Evolutionary conservation across 139 green algal genomes (phyloP).

Genomic region (Klebsormidium nitens): DNA sequence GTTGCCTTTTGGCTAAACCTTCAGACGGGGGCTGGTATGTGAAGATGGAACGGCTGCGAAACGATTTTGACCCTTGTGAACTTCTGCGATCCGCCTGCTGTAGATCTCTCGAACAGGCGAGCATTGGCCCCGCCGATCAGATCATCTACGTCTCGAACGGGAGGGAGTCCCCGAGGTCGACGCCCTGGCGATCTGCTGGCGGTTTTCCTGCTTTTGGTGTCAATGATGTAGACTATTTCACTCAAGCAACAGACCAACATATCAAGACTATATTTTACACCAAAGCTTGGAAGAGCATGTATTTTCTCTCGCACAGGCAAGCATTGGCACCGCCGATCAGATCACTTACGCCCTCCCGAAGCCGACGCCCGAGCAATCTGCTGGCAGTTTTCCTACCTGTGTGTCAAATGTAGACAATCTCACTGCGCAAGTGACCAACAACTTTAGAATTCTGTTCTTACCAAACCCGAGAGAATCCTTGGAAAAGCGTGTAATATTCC

Average conservation of each 20-base stretch:
- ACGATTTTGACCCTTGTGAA: no score
- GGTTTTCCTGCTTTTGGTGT: no score
- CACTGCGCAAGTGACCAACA: no score
- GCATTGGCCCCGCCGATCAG: slow-evolving; percentile 69
- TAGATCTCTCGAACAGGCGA: slow-evolving; percentile 40
- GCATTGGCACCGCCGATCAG: slow-evolving; percentile 69
- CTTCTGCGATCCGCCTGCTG: no score
- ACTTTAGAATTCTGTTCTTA: background rate
- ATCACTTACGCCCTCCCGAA: slow-evolving; percentile 46
- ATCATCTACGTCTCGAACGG: background rate
- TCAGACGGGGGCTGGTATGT: no score
- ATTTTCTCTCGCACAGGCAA: slow-evolving; percentile 36
- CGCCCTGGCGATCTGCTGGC: background rate
- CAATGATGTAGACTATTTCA: no score
- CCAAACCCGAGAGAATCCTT: no score
- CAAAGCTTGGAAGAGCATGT: background rate
- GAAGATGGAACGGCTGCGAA: no score
- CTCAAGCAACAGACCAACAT: no score
- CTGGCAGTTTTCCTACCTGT: no score
- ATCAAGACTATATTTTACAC: background rate
- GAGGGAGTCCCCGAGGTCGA: background rate
- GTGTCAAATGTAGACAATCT: no score
- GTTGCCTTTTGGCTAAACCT: no score
- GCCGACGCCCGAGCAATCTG: slow-evolving; percentile 11
- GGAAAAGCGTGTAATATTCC: background rate